Evolutionary conservation across 2,329 filamentous ascomycete species (phyloP).

Genomic region (Microcyclospora pomicola): DNA sequence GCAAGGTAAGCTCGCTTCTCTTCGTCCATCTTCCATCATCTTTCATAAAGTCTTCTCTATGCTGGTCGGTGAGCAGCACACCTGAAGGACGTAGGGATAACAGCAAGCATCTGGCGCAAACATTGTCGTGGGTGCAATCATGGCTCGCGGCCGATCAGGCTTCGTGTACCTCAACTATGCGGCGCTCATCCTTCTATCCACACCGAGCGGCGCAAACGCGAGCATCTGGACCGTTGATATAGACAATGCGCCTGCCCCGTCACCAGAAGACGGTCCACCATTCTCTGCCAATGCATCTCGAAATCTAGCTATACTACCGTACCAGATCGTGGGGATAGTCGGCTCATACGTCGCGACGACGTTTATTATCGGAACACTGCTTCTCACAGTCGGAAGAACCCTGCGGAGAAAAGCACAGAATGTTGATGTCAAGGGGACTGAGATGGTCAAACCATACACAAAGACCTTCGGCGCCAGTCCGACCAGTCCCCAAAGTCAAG

Average conservation of each 20-base stretch:
- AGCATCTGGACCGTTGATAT: slow-evolving; percentile 31
- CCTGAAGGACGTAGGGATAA: too few species aligned
- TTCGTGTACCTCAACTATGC: slow-evolving; percentile 15
- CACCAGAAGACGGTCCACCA: slow-evolving; percentile 47
- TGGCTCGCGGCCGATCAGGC: slow-evolving; percentile 11
- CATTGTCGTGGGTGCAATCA: slow-evolving; percentile 1
- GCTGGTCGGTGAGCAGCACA: too few species aligned
- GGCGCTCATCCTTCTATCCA: slow-evolving; percentile 16
- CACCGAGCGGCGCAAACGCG: slow-evolving; percentile 3
- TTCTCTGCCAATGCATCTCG: slow-evolving; percentile 45
- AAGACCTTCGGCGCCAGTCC: slow-evolving; percentile 23
- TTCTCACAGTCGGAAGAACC: slow-evolving; percentile 34
- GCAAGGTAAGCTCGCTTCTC: slow-evolving; percentile 1
- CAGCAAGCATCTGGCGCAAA: too few species aligned
- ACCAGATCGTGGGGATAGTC: slow-evolving; percentile 70
- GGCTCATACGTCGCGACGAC: slow-evolving; percentile 70
- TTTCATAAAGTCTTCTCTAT: too few species aligned
- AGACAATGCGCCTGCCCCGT: slow-evolving; percentile 43
- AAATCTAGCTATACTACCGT: slow-evolving; percentile 55
- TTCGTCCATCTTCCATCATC: not conserved
- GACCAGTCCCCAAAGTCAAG: slow-evolving; percentile 15
- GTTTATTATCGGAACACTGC: slow-evolving; percentile 52
- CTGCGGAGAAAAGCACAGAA: slow-evolving; percentile 32
- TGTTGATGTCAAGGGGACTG: slow-evolving; percentile 40
- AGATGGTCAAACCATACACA: slow-evolving; percentile 39